Evolutionary conservation across 768 basidiomycete species (phyloP), one percentile per base, ranked within the genome.

Genomic region (Fomitopsis pulvina): DNA sequence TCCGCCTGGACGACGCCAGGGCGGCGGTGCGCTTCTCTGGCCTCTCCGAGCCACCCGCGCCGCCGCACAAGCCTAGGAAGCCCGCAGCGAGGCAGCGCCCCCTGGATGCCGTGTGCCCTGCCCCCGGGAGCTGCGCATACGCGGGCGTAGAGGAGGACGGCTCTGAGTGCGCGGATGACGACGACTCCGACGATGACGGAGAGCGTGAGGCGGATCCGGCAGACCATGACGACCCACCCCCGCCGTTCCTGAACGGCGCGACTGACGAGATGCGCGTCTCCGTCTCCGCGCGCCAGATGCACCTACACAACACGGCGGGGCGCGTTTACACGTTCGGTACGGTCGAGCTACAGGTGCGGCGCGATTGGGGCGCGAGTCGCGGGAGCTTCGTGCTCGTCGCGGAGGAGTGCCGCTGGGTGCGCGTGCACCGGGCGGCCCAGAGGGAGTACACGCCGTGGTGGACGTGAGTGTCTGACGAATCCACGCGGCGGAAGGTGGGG

Each of bases 331-430:
- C 63, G 0, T 73, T 76, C 41, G 66, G 64, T 14, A 47, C 55
- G 8, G 49, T 77, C 39, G 61, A 69, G 45, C 67, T 67, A 6
- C 69, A 71, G 53, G 50, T 75, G 32, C 64, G 71, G 11, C 61
- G 69, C 21, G 67, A 66, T 40, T 71, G 71, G 71, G 47, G 47
- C 2, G 65, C 59, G 21, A 67, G 67, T 49, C 53, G 63, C 4
- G 74, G 74, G 9, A 65, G 63, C 22, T 69, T 75, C 44, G 67
- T 65, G n/a, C 54, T 76, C 52, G 60, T 71, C 40, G 67, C 66
- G 26, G 63, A 66, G 57, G 63, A 71, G 24, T 61, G 59, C 37
- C 62, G 63, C 5, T 77, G 72, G 73, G 63, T 55, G 22, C 64
- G 60, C 41, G 54, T 67, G n/a, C 67, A 62, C 24, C 57, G 56